Percentiles rank a stretch among this genome's conserved stretches.
These are phyloP conservation scores for Naegleria fowleri DNA, from an alignment of 208 protist genomes.

Conservation along the genomic window DNA sequence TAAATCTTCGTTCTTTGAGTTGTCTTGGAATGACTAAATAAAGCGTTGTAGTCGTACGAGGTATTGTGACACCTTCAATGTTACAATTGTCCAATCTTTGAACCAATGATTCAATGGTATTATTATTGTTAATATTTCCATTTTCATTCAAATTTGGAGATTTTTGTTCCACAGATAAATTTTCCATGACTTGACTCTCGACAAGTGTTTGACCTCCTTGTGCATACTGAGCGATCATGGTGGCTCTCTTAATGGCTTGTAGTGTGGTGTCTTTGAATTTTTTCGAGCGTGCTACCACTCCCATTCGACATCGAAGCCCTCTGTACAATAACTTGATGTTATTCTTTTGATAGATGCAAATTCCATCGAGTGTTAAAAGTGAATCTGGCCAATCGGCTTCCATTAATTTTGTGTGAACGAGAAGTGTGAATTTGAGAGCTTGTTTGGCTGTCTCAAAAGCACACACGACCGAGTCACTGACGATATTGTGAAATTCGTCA, in stretches of 20 bases:
- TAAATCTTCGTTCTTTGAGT: not conserved
- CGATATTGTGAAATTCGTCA: not conserved
- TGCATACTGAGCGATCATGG: not conserved
- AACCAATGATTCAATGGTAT: not conserved
- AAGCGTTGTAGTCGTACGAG: not conserved
- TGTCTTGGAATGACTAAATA: not conserved
- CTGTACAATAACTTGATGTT: not conserved
- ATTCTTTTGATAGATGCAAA: not conserved
- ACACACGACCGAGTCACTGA: not conserved
- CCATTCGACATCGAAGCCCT: not conserved
- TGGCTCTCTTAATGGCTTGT: not conserved
- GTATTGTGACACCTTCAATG: not conserved
- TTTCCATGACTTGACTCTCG: not conserved
- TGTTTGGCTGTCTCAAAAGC: not conserved
- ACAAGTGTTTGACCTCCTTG: not conserved
- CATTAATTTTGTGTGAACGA: not conserved
- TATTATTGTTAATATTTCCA: not conserved
- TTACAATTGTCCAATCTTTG: not conserved
- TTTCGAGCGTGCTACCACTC: not conserved
- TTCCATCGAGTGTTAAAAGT: not conserved
- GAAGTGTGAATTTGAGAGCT: not conserved
- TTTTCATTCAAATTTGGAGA: not conserved
- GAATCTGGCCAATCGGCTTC: not conserved
- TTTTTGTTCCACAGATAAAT: not conserved
- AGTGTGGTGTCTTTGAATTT: not conserved